Percentiles rank a stretch among this genome's conserved stretches.
Conservation (phyloP, 768 basidiomycete species). For the Kwoniella dejecticola region DNA sequence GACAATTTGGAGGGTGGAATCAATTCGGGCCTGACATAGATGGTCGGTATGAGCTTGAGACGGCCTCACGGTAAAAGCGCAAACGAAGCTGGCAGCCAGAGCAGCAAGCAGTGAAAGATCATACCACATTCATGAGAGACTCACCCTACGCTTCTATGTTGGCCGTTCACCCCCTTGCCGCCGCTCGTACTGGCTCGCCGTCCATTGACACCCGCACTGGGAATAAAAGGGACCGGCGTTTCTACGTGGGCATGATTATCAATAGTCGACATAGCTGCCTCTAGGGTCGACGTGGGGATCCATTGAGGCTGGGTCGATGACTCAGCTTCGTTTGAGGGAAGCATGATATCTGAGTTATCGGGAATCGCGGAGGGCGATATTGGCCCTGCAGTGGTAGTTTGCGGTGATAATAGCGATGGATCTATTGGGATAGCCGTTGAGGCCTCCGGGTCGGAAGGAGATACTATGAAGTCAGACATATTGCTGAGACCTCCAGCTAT, state of each 20-base stretch:
- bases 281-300: neutral
- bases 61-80: too few species aligned
- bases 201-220: conserved; percentile 9
- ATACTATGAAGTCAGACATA: neutral
- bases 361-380: conserved; percentile 1
- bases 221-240: neutral
- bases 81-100: neutral
- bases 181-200: neutral
- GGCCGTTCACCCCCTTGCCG: conserved; percentile 1
- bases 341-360: neutral
- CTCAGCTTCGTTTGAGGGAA: neutral
- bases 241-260: neutral
- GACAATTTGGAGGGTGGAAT: conserved; percentile 5
- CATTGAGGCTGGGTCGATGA: neutral
- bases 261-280: neutral
- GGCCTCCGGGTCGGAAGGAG: neutral
- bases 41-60: too few species aligned
- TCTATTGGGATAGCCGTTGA: neutral
- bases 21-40: conserved; percentile 21
- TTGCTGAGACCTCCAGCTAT: neutral
- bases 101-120: neutral
- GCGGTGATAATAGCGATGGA: neutral
- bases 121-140: neutral
- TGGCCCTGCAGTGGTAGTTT: neutral
- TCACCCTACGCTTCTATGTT: conserved; percentile 15